Conservation (phyloP, 2,329 filamentous ascomycete genomes). For the Atkinsonella texensis region DNA sequence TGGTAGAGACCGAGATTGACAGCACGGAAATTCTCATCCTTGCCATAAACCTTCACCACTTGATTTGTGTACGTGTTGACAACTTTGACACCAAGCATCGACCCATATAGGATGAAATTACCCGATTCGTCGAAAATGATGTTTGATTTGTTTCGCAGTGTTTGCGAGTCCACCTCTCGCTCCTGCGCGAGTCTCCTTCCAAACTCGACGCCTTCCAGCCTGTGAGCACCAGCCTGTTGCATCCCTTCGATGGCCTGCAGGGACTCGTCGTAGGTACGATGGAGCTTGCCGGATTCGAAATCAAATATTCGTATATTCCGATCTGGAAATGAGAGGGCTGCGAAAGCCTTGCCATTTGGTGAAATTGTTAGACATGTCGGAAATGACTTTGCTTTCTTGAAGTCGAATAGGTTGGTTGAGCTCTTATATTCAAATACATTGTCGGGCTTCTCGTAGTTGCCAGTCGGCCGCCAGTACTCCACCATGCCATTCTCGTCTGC, state of each 20-base stretch:
- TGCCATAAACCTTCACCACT: conserved; percentile 79
- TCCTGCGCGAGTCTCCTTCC: conserved; percentile 78
- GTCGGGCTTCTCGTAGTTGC: conserved; percentile 78
- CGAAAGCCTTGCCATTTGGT: conserved; percentile 74
- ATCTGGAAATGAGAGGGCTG: conserved; percentile 83
- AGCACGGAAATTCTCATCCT: conserved; percentile 77
- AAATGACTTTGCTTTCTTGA: conserved; percentile 86
- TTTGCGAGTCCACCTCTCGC: conserved; percentile 65
- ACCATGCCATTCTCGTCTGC: conserved; percentile 86
- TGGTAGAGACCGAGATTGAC: conserved; percentile 83
- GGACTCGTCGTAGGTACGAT: conserved; percentile 91
- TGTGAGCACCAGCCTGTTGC: conserved; percentile 82
- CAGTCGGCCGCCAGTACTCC: conserved; percentile 84
- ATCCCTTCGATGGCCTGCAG: conserved; percentile 80
- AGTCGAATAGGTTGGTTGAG: conserved; percentile 87
- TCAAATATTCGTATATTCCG: conserved; percentile 90
- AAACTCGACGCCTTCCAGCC: conserved; percentile 84
- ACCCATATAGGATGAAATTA: conserved; percentile 90
- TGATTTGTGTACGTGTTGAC: conserved; percentile 93
- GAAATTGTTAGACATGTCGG: conserved; percentile 77
- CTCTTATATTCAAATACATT: conserved; percentile 91
- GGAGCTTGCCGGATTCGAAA: conserved; percentile 76
- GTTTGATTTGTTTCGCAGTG: conserved; percentile 60
- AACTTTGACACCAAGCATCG: conserved; percentile 84
- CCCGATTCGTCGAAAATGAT: conserved; percentile 93